A percentile compares a stretch with the other conserved stretches of the same genome.
phyloP scores from a whole-genome alignment of 2,329 filamentous ascomycete genomes.

The Trichoderma aggressivum region DNA sequence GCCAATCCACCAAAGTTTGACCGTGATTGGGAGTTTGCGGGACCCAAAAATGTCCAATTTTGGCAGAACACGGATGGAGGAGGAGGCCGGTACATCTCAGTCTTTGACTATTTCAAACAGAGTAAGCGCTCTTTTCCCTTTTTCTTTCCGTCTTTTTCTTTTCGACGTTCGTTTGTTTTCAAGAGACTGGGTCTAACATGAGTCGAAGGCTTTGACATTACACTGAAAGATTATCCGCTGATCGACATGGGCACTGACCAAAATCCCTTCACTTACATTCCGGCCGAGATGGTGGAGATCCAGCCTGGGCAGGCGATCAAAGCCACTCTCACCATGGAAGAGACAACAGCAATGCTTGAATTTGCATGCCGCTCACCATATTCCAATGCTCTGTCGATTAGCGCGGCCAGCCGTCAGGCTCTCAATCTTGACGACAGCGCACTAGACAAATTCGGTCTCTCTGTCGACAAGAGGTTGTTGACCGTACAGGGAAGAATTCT shows the following conservation, averaged over 20 bases:
- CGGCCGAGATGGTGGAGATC: conserved; percentile 63
- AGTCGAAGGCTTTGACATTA: conserved; percentile 35
- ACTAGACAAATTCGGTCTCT: conserved; percentile 59
- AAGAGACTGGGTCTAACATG: background rate
- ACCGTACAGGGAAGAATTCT: conserved; percentile 72
- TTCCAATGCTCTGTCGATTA: conserved; percentile 65
- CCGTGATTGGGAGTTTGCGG: conserved; percentile 28
- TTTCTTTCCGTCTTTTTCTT: background rate
- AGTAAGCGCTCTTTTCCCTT: conserved; percentile 34
- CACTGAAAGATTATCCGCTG: conserved; percentile 49
- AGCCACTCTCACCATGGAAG: conserved; percentile 54
- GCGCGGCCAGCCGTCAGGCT: conserved; percentile 51
- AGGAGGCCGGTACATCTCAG: conserved; percentile 32
- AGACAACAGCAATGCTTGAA: conserved; percentile 66
- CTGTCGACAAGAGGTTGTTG: conserved; percentile 59
- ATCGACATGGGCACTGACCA: conserved; percentile 61
- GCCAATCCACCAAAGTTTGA: conserved; percentile 26
- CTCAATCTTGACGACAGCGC: conserved; percentile 54
- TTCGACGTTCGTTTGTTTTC: background rate
- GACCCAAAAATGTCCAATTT: conserved; percentile 34
- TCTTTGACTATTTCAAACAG: conserved; percentile 43
- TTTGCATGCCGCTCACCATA: conserved; percentile 68
- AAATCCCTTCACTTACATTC: conserved; percentile 59
- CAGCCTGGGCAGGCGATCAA: conserved; percentile 62
- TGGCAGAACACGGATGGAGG: conserved; percentile 26